These are phyloP conservation scores for Inonotus hispidus DNA, from an alignment of 1,284 basidiomycete species.

Conservation along the genomic window DNA sequence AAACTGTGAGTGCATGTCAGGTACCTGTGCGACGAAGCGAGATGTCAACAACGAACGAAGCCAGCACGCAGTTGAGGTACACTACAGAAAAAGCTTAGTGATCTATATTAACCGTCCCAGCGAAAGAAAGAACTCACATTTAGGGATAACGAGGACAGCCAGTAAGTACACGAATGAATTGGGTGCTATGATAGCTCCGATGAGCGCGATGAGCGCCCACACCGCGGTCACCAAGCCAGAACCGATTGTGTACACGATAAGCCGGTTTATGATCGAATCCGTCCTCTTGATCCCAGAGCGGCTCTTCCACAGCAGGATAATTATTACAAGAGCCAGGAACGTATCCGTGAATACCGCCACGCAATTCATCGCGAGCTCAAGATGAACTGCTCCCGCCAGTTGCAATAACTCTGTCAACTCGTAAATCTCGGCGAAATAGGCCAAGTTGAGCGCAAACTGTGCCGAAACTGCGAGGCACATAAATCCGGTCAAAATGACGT, in stretches of 20 bases:
- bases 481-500: background rate
- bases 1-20: background rate
- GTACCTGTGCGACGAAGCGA: background rate
- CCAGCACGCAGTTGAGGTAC: background rate
- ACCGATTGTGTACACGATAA: conserved; percentile 9
- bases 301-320: background rate
- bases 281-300: conserved; percentile 10
- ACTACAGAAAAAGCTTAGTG: background rate
- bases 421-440: background rate
- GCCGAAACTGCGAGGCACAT: background rate
- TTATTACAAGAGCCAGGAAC: background rate
- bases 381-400: background rate
- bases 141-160: background rate
- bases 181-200: background rate
- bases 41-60: background rate
- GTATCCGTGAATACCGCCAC: background rate
- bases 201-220: background rate
- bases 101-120: no score
- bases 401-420: background rate
- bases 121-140: background rate
- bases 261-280: conserved; percentile 3
- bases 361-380: background rate
- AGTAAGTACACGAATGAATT: background rate
- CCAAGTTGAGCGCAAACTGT: background rate
- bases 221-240: background rate